Percentiles rank a stretch among this genome's conserved stretches.
Evolutionary conservation across 2,329 filamentous ascomycete genomes (phyloP).

Genomic region (Onygenales sp.): DNA sequence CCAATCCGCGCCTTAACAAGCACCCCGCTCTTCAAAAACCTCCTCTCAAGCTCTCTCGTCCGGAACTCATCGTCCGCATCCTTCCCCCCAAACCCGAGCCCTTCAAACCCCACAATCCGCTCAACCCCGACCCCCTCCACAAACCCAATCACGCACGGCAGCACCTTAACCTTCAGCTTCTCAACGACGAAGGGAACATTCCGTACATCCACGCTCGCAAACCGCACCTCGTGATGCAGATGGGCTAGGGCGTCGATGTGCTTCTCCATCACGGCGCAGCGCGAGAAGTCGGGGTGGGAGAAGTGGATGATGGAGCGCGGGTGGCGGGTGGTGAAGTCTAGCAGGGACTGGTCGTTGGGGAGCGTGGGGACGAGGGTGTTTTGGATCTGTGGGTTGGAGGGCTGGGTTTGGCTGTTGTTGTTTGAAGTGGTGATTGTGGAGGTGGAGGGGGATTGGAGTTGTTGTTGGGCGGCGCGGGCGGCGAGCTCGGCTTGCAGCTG

Average conservation of each 20-base stretch:
- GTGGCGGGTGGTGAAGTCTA: constrained; percentile 51
- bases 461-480: constrained; percentile 33
- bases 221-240: constrained; percentile 32
- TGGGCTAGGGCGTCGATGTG: constrained; percentile 41
- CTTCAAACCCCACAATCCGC: constrained; percentile 39
- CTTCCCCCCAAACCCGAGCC: constrained; percentile 27
- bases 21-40: constrained; percentile 30
- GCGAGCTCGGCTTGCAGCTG: constrained; percentile 50
- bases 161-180: constrained; percentile 35
- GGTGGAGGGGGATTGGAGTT: constrained; percentile 31
- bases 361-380: constrained; percentile 27
- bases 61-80: constrained; percentile 32
- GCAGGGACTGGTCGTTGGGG: constrained; percentile 45
- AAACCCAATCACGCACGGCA: constrained; percentile 42
- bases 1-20: constrained; percentile 26
- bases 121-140: constrained; percentile 36
- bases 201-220: constrained; percentile 37
- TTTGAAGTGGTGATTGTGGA: constrained; percentile 8
- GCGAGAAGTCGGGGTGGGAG: constrained; percentile 53
- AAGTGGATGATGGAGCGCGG: constrained; percentile 54
- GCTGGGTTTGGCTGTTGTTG: background rate
- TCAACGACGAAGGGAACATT: constrained; percentile 39
- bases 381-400: background rate
- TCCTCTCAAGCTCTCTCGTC: constrained; percentile 32
- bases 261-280: constrained; percentile 53